Conservation (phyloP, 352 stramenopile species). For the Phytophthora vignae region DNA sequence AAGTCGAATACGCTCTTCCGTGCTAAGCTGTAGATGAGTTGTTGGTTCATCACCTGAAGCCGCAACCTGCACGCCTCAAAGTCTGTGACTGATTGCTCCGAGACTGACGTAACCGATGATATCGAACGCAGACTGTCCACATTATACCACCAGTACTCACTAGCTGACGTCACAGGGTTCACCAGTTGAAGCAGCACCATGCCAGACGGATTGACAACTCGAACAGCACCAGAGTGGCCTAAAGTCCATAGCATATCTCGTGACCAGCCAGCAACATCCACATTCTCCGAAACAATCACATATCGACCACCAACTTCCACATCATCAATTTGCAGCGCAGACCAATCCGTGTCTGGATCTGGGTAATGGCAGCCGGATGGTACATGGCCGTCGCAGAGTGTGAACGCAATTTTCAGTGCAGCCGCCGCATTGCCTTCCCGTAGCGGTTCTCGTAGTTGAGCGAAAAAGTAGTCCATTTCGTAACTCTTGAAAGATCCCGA, state of each 20-base stretch:
- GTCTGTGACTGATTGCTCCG: constrained; percentile 51
- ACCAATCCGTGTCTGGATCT: constrained; percentile 83
- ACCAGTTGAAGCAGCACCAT: constrained; percentile 73
- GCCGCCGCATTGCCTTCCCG: constrained; percentile 78
- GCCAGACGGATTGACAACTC: constrained; percentile 55
- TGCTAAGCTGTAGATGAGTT: constrained; percentile 66
- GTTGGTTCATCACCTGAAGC: constrained; percentile 50
- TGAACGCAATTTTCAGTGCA: constrained; percentile 84
- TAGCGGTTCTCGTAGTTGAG: constrained; percentile 77
- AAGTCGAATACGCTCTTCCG: constrained; percentile 72
- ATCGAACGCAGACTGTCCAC: constrained; percentile 57
- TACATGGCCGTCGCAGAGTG: constrained; percentile 80
- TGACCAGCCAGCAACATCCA: constrained; percentile 51
- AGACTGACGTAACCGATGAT: constrained; percentile 23
- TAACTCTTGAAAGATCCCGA: constrained; percentile 87
- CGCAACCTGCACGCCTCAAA: constrained; percentile 46
- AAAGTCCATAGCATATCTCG: constrained; percentile 73
- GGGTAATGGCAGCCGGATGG: constrained; percentile 82
- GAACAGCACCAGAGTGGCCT: constrained; percentile 61
- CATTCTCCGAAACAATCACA: constrained; percentile 46
- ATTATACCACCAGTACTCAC: constrained; percentile 81
- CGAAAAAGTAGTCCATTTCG: constrained; percentile 91
- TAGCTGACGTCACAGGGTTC: constrained; percentile 53
- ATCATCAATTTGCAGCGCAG: constrained; percentile 78
- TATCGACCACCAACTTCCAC: constrained; percentile 72